Percentiles rank a stretch among this genome's conserved stretches.
phyloP scores from a whole-genome alignment of 2,329 filamentous ascomycete genomes.

The Pseudogymnoascus verrucosus region DNA sequence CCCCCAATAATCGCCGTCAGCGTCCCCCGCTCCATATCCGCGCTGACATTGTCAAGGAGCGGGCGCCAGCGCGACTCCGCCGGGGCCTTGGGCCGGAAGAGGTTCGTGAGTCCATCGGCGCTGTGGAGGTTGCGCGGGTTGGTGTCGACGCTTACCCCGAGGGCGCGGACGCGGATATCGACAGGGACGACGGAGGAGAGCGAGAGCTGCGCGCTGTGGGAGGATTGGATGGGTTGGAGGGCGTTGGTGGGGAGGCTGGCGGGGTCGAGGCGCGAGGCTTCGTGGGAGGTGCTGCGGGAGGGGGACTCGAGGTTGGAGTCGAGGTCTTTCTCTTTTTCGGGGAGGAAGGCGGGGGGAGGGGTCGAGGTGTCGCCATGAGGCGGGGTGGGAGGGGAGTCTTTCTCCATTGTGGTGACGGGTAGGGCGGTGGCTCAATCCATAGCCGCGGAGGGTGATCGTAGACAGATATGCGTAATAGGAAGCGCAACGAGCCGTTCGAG shows the following conservation, averaged over 20 bases:
- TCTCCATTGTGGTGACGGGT: not conserved
- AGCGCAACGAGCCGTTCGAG: not conserved
- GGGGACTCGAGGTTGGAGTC: not conserved
- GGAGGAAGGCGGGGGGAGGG: not conserved
- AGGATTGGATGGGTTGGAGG: not conserved
- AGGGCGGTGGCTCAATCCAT: not conserved
- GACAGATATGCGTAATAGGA: not conserved
- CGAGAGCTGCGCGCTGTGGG: conserved; percentile 24
- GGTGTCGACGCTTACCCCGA: conserved; percentile 50
- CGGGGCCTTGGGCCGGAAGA: conserved; percentile 29
- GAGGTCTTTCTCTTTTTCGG: not conserved
- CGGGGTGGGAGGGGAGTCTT: not conserved
- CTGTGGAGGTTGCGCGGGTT: conserved; percentile 46
- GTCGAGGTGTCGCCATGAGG: not conserved
- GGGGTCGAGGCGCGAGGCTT: not conserved
- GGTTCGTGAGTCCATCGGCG: conserved; percentile 31
- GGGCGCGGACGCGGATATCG: conserved; percentile 43
- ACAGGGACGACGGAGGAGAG: conserved; percentile 46
- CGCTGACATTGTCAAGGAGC: conserved; percentile 56
- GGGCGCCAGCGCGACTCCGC: conserved; percentile 27
- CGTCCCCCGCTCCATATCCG: conserved; percentile 55
- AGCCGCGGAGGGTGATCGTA: not conserved
- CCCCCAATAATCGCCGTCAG: conserved; percentile 70
- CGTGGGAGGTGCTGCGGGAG: not conserved
- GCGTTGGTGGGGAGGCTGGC: not conserved